Conservation (phyloP, 2,329 filamentous ascomycete genomes). For the Colletotrichum karsti region DNA sequence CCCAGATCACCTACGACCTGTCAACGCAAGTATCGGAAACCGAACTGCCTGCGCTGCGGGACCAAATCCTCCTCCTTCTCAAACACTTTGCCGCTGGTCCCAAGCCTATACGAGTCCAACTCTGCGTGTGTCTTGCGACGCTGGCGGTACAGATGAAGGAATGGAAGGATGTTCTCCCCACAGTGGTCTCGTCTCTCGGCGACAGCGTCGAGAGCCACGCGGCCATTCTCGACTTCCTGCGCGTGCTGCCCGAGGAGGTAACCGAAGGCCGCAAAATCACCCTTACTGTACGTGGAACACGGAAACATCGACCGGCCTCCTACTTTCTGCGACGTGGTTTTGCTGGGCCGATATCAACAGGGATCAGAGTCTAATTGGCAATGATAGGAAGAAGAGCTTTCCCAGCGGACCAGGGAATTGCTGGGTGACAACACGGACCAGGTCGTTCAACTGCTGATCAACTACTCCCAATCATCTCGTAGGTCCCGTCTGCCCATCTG, state of each 20-base stretch:
- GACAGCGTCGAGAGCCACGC: conserved; percentile 81
- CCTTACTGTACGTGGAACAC: conserved; percentile 91
- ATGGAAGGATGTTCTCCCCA: conserved; percentile 92
- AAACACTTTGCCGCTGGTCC: conserved; percentile 84
- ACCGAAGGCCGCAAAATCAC: conserved; percentile 99
- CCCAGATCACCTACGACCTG: conserved; percentile 94
- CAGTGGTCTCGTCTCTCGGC: conserved; percentile 81
- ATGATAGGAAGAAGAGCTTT: conserved; percentile 93
- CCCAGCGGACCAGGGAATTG: conserved; percentile 84
- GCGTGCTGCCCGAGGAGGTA: conserved; percentile 97
- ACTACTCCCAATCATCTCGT: conserved; percentile 93
- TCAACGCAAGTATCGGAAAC: conserved; percentile 81
- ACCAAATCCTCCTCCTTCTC: conserved; percentile 83
- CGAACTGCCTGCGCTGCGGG: conserved; percentile 80
- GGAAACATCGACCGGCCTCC: conserved; percentile 52
- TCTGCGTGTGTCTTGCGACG: conserved; percentile 94
- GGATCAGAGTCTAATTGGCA: conserved; percentile 54
- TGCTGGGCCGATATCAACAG: conserved; percentile 45
- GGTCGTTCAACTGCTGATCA: conserved; percentile 86
- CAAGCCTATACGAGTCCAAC: conserved; percentile 85
- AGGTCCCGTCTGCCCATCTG: conserved; percentile 44
- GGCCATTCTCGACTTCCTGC: conserved; percentile 94
- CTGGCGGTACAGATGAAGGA: conserved; percentile 94
- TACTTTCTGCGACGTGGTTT: conserved; percentile 42
- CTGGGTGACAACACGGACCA: conserved; percentile 89